These are phyloP conservation scores for Pyrus bretschneideri DNA, from an alignment of 306 rosid species.

Conservation along the genomic window DNA sequence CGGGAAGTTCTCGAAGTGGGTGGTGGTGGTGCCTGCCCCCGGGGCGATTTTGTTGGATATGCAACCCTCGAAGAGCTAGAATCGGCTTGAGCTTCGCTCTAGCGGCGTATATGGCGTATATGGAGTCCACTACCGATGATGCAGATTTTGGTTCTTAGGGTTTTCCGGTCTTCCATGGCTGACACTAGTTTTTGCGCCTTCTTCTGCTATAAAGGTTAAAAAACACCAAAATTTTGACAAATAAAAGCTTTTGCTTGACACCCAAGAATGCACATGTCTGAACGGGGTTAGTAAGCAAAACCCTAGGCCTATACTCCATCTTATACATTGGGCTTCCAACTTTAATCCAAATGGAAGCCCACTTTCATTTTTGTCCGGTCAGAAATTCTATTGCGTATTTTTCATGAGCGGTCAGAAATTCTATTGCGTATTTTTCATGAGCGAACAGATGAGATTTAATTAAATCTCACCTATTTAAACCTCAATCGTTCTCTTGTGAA, in stretches of 20 bases:
- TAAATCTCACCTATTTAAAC: too few relatives aligned
- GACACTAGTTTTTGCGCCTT: background rate
- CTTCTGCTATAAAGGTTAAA: background rate
- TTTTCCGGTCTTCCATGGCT: constrained; percentile 31
- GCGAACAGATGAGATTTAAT: background rate
- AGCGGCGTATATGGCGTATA: constrained; percentile 59
- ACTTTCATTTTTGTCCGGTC: background rate
- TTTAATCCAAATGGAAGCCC: too few relatives aligned
- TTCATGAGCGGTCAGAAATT: background rate
- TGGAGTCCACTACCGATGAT: constrained; percentile 76
- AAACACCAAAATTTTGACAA: background rate
- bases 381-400: background rate
- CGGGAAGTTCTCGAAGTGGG: constrained; percentile 85
- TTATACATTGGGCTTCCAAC: too few relatives aligned
- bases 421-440: too few relatives aligned
- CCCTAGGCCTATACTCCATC: too few relatives aligned
- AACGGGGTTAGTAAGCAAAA: too few relatives aligned
- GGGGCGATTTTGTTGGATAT: constrained; percentile 80
- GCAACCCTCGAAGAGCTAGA: constrained; percentile 67
- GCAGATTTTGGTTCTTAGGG: constrained; percentile 55
- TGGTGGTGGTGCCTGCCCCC: constrained; percentile 56
- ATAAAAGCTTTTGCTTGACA: constrained; percentile 1
- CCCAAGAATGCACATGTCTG: too few relatives aligned
- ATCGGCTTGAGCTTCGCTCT: constrained; percentile 75
- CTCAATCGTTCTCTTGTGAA: too few relatives aligned